phyloP scores from a whole-genome alignment of 2,329 filamentous ascomycete species.

The Epicoccum sorghinum region DNA sequence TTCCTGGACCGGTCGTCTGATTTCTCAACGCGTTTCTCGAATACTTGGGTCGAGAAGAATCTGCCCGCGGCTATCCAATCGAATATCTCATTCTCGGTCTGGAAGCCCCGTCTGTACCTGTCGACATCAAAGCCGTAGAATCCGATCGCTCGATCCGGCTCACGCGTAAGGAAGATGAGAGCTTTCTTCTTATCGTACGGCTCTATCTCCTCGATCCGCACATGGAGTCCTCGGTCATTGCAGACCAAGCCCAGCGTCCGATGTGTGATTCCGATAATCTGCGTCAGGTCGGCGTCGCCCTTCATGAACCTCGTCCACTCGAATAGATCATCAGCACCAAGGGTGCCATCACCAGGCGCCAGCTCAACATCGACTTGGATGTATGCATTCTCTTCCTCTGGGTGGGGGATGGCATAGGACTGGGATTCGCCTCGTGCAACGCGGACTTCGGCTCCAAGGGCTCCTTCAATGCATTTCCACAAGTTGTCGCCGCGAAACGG shows the following conservation, averaged over 20 bases:
- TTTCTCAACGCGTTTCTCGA: constrained; percentile 42
- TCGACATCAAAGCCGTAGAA: constrained; percentile 67
- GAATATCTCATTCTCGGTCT: constrained; percentile 62
- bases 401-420: constrained; percentile 59
- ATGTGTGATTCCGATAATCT: constrained; percentile 67
- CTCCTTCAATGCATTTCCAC: constrained; percentile 43
- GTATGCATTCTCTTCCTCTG: constrained; percentile 41
- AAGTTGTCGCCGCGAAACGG: constrained; percentile 21
- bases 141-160: constrained; percentile 61
- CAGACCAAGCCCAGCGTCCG: constrained; percentile 69
- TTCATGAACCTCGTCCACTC: constrained; percentile 71
- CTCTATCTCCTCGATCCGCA: constrained; percentile 74
- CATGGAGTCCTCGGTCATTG: constrained; percentile 66
- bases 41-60: constrained; percentile 60
- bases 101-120: constrained; percentile 63
- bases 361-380: constrained; percentile 74
- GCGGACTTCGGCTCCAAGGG: constrained; percentile 54
- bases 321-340: constrained; percentile 45
- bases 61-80: constrained; percentile 64
- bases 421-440: constrained; percentile 33
- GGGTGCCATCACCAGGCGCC: constrained; percentile 47
- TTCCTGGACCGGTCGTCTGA: constrained; percentile 65
- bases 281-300: constrained; percentile 75
- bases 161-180: constrained; percentile 64
- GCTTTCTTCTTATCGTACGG: constrained; percentile 60